A percentile compares a stretch with the other conserved stretches of the same genome.
Evolutionary conservation across 192 early-diverging fungal species (phyloP).

Genomic region (Funneliformis mosseae): DNA sequence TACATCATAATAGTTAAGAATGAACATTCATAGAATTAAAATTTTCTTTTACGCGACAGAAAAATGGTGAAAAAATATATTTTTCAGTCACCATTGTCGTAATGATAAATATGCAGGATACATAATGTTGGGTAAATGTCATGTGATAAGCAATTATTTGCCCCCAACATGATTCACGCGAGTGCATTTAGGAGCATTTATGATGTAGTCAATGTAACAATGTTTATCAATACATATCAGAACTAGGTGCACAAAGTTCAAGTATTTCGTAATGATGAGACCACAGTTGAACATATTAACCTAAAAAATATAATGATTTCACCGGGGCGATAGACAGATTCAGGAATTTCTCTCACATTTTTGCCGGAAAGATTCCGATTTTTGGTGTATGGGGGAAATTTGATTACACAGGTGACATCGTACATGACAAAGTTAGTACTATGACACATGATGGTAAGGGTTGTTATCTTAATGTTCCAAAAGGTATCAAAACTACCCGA

Average conservation of each 20-base stretch:
- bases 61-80: too few relatives aligned
- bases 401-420: constrained; percentile 90
- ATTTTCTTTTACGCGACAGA: too few relatives aligned
- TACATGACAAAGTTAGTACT: constrained; percentile 93
- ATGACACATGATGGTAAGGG: constrained; percentile 92
- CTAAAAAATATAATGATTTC: constrained; percentile 96
- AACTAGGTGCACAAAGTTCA: constrained; percentile 89
- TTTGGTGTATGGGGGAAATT: constrained; percentile 96
- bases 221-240: constrained; percentile 92
- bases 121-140: too few relatives aligned
- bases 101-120: too few relatives aligned
- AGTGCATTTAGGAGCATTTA: too few relatives aligned
- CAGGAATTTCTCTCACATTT: constrained; percentile 88
- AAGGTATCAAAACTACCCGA: constrained; percentile 86
- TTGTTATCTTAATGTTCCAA: constrained; percentile 80
- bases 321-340: constrained; percentile 87
- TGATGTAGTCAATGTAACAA: too few relatives aligned
- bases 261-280: constrained; percentile 93
- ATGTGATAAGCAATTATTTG: too few relatives aligned
- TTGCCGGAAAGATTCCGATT: constrained; percentile 93
- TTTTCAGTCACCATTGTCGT: too few relatives aligned
- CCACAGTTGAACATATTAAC: constrained; percentile 84
- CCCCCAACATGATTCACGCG: too few relatives aligned
- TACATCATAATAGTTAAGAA: too few relatives aligned
- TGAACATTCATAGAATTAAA: too few relatives aligned